Conservation (phyloP, 805 yeast genomes). For the Kockiozyma suomiensis region DNA sequence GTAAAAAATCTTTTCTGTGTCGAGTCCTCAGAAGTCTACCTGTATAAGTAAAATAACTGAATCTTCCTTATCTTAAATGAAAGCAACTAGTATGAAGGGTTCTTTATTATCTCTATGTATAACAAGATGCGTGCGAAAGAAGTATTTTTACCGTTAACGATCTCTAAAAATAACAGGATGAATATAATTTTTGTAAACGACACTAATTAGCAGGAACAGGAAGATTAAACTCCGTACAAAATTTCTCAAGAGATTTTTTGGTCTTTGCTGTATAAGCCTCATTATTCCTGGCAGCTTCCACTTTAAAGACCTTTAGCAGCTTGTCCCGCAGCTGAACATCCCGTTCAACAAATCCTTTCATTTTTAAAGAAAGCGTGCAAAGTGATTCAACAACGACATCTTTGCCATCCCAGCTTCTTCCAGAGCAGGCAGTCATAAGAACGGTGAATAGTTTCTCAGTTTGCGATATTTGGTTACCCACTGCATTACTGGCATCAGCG, state of each 20-base stretch:
- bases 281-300: conserved; percentile 70
- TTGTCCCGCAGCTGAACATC: conserved; percentile 43
- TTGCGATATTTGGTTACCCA: conserved; percentile 40
- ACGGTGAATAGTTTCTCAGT: conserved; percentile 52
- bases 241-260: conserved; percentile 56
- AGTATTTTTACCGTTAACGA: no score
- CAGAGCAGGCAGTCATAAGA: conserved; percentile 63
- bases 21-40: no score
- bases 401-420: conserved; percentile 88
- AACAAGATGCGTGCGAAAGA: no score
- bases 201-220: conserved; percentile 11
- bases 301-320: conserved; percentile 43
- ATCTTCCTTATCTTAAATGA: no score
- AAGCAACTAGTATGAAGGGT: no score
- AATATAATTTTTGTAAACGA: no score
- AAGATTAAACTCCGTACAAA: conserved; percentile 20
- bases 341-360: conserved; percentile 44
- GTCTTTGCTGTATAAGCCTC: conserved; percentile 62
- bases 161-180: no score
- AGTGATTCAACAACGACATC: conserved; percentile 73
- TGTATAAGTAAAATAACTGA: no score
- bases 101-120: no score
- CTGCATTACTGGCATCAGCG: conserved; percentile 56
- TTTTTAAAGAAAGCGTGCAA: conserved; percentile 57
- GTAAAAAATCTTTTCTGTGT: no score